A percentile compares a stretch with the other conserved stretches of the same genome.
Evolutionary conservation across 2,329 filamentous ascomycete species (phyloP).

Genomic region (Incumbomyces delicatus): DNA sequence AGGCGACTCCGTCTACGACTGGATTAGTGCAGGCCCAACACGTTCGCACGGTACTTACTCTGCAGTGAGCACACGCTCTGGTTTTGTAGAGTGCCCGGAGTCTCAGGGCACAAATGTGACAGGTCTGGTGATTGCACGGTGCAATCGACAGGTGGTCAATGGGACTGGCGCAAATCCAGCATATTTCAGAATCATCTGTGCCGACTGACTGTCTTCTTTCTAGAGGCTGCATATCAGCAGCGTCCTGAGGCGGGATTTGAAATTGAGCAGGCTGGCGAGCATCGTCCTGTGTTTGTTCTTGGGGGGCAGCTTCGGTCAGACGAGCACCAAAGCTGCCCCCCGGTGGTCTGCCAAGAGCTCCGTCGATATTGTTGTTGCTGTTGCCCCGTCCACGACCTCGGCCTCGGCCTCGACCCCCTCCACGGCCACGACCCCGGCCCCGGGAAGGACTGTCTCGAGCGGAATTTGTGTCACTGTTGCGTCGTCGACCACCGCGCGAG

Average conservation of each 20-base stretch:
- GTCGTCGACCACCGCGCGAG: constrained; percentile 9
- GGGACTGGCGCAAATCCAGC: constrained; percentile 93
- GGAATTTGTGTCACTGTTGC: background rate
- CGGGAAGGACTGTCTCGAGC: background rate
- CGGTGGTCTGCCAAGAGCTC: constrained; percentile 30
- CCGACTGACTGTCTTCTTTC: constrained; percentile 18
- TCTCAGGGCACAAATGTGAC: constrained; percentile 87
- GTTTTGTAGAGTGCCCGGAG: constrained; percentile 92
- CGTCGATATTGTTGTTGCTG: constrained; percentile 49
- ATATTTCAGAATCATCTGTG: constrained; percentile 64
- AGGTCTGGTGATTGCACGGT: constrained; percentile 92
- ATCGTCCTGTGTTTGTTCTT: constrained; percentile 23
- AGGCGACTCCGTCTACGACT: constrained; percentile 32
- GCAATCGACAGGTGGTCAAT: constrained; percentile 80
- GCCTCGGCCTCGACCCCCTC: constrained; percentile 73
- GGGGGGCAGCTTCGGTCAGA: constrained; percentile 39
- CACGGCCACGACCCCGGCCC: constrained; percentile 38
- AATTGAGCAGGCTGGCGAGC: constrained; percentile 11
- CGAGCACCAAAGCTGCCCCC: constrained; percentile 37
- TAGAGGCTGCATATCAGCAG: constrained; percentile 13
- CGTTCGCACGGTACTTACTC: constrained; percentile 47
- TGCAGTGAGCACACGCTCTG: constrained; percentile 91
- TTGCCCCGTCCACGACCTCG: constrained; percentile 53
- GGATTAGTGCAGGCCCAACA: constrained; percentile 2
- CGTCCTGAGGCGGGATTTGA: constrained; percentile 24